Base-by-base conservation (phyloP, 179 eudicot genomes). In the Silene noctiflora region DNA sequence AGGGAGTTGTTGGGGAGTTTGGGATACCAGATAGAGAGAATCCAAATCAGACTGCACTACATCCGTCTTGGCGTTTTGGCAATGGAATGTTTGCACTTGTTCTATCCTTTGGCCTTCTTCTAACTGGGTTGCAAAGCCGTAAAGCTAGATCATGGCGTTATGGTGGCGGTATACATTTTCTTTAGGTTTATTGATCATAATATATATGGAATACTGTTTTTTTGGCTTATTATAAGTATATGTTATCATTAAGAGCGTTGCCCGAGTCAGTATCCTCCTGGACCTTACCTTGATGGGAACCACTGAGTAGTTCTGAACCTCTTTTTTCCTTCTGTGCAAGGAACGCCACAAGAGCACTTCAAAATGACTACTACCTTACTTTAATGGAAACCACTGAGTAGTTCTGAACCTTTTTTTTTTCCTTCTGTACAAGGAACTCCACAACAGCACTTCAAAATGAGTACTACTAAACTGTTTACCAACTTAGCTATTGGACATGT, bases 51-150 rank as follows among this genome's bases (percentile, higher is more conserved):
- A 72, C 87, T 68, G 96, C 91, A 60, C 83, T 93, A 75, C 89
- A 69, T 77, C 91, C 91, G 76, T 91, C 98, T 11, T 96, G 99
- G 99, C 92, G 99, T 55, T 96, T 96, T 84, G 99, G 97, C 74
- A 96, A 96, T 80, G 99, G 99, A 81, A 96, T 96, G 98, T 96
- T 96, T 88, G 98, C 99, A 21, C 81, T 96, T 77, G 94, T 96
- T 80, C 78, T 96, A 61, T 93, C 99, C 5, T 96, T 96, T 85
- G 99, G 99, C 66, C 97, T 96, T 82, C 97, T 96, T 80, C 68
- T 87, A 35, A 91, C 96, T 74, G 96, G 94, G 59, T 72, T 93
- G 74, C 87, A 79, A 75, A 93, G 99, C 77, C 97, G 99, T 64
- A 93, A 89, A 80, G 99, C 99, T 75, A 86, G 99, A 83, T 91